phyloP scores from a whole-genome alignment of 1,284 basidiomycete genomes.

The Anthracocystis walkeri region DNA sequence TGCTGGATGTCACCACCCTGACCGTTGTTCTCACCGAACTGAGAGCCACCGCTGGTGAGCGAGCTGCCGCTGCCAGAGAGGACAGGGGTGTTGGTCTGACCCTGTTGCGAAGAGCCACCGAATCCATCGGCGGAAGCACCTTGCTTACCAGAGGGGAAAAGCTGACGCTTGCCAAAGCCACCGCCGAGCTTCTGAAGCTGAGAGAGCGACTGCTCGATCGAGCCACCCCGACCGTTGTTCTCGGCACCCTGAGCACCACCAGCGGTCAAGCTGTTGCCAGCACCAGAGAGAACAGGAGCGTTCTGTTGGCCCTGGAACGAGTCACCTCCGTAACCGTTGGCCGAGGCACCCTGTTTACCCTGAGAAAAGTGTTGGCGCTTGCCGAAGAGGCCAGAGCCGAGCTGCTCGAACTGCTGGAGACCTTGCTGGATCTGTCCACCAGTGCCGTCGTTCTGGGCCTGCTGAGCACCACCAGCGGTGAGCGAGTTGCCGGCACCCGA shows the following conservation, averaged over 20 bases:
- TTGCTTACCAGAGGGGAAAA: constrained; percentile 25
- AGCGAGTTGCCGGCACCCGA: constrained; percentile 26
- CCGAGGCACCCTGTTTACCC: constrained; percentile 29
- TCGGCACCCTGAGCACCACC: not conserved
- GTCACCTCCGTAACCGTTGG: constrained; percentile 21
- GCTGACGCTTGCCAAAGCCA: constrained; percentile 8
- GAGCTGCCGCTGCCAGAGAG: constrained; percentile 19
- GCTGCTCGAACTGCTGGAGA: constrained; percentile 19
- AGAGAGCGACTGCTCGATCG: not conserved
- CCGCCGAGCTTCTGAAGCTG: constrained; percentile 26
- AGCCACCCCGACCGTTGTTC: constrained; percentile 1
- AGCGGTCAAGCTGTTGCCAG: not conserved
- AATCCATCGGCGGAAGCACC: constrained; percentile 34
- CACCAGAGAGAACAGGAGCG: constrained; percentile 14
- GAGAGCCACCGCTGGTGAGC: constrained; percentile 21
- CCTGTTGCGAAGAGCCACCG: constrained; percentile 22
- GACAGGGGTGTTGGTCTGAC: constrained; percentile 24
- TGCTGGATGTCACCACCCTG: constrained; percentile 24
- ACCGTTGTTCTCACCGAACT: constrained; percentile 29
- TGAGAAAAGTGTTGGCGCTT: constrained; percentile 20
- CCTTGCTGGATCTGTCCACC: constrained; percentile 29
- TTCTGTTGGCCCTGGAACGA: constrained; percentile 23
- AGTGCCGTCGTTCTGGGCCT: constrained; percentile 25
- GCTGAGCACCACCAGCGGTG: constrained; percentile 25
- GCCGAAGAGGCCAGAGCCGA: constrained; percentile 17